Evolutionary conservation across 805 yeast genomes (phyloP).

Genomic region (Metschnikowia vanudenii): DNA sequence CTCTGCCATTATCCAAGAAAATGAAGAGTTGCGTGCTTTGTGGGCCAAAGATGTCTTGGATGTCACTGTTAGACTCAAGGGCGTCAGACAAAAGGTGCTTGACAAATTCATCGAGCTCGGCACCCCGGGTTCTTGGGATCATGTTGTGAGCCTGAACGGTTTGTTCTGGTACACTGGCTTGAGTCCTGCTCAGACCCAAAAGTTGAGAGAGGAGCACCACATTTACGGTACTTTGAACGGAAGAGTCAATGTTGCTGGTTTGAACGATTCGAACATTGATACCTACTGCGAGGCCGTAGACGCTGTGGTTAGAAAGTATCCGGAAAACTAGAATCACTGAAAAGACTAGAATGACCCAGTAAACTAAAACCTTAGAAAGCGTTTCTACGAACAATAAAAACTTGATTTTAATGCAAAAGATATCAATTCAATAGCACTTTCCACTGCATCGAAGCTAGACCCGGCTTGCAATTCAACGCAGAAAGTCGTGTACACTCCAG

Average conservation of each 20-base stretch:
- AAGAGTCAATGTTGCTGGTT: slow-evolving; percentile 46
- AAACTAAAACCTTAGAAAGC: neutral
- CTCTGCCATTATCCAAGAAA: slow-evolving; percentile 32
- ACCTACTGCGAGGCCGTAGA: slow-evolving; percentile 38
- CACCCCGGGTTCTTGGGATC: slow-evolving; percentile 47
- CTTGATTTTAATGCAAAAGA: neutral
- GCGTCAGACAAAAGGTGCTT: slow-evolving; percentile 30
- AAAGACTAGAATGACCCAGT: no score
- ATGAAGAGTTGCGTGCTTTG: slow-evolving; percentile 21
- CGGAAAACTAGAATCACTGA: slow-evolving; percentile 6
- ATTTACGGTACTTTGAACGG: slow-evolving; percentile 40
- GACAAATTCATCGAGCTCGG: slow-evolving; percentile 30
- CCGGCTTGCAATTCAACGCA: neutral
- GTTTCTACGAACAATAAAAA: neutral
- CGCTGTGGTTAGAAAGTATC: slow-evolving; percentile 31
- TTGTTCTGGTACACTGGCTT: slow-evolving; percentile 47
- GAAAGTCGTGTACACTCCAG: neutral
- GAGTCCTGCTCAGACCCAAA: slow-evolving; percentile 30
- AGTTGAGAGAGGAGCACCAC: slow-evolving; percentile 35
- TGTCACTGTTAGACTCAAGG: slow-evolving; percentile 32
- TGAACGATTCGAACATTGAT: slow-evolving; percentile 39
- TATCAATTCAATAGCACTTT: neutral
- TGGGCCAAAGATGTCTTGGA: slow-evolving; percentile 39
- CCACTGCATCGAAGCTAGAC: neutral
- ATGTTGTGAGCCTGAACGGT: slow-evolving; percentile 37